phyloP scores from a whole-genome alignment of 129 eudicot genomes.

The Rutidosis leptorrhynchoides region DNA sequence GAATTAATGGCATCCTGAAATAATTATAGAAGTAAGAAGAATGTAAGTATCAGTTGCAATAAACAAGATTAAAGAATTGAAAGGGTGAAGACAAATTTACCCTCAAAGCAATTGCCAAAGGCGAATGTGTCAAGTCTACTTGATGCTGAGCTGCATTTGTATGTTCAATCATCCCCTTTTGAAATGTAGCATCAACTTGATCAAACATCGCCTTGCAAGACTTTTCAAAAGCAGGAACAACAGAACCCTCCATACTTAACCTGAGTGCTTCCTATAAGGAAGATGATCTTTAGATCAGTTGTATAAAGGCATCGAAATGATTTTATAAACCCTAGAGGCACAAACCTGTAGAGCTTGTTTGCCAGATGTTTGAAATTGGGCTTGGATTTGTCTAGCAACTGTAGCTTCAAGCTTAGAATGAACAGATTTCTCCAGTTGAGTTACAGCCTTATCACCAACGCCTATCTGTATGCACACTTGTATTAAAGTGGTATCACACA shows the following conservation, averaged over 20 bases:
- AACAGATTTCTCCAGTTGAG: conserved; percentile 81
- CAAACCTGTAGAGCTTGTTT: conserved; percentile 92
- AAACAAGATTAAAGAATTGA: too few relatives aligned
- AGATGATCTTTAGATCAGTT: neutral
- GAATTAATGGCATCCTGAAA: conserved; percentile 77
- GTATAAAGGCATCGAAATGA: neutral
- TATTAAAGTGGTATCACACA: neutral
- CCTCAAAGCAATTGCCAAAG: conserved; percentile 73
- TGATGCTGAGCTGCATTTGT: conserved; percentile 55
- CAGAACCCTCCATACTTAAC: conserved; percentile 64
- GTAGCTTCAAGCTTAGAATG: conserved; percentile 79
- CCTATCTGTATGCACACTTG: conserved; percentile 65
- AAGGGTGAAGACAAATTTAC: conserved; percentile 31
- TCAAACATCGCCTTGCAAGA: conserved; percentile 91
- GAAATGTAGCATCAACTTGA: conserved; percentile 82
- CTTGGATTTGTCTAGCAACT: conserved; percentile 80
- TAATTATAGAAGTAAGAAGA: neutral
- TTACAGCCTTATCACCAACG: conserved; percentile 80
- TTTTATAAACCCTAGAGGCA: neutral
- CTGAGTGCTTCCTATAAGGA: conserved; percentile 67
- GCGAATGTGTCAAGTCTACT: conserved; percentile 67
- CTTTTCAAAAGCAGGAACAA: conserved; percentile 86
- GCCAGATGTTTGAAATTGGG: conserved; percentile 93
- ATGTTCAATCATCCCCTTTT: conserved; percentile 85
- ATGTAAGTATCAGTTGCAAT: too few relatives aligned